These are phyloP conservation scores for Nitzschia putrida DNA, from an alignment of 108 stramenopile species.

Conservation along the genomic window DNA sequence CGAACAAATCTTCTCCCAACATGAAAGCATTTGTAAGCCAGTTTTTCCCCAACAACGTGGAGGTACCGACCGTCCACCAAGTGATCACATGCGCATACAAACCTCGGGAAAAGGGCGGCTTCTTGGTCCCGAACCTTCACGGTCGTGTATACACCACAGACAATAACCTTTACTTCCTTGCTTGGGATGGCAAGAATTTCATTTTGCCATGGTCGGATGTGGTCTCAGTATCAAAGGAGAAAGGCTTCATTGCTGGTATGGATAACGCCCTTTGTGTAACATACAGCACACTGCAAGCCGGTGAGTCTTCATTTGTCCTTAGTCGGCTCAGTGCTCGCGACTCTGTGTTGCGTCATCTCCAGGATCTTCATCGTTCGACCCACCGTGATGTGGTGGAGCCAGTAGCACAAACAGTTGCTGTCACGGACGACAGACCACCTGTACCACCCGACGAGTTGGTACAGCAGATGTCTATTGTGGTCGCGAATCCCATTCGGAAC, in stretches of 20 bases:
- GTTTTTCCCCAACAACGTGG: conserved; percentile 27
- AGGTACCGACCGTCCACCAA: conserved; percentile 36
- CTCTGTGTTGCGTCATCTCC: conserved; percentile 14
- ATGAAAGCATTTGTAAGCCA: conserved; percentile 25
- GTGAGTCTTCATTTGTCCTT: conserved; percentile 27
- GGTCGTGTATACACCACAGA: conserved; percentile 50
- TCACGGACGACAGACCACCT: neutral
- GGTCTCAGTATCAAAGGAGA: conserved; percentile 57
- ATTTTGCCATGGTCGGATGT: conserved; percentile 35
- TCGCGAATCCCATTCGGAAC: conserved; percentile 54
- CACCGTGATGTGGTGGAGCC: neutral
- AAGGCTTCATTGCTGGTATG: conserved; percentile 30
- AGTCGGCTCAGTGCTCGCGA: conserved; percentile 27
- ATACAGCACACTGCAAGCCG: neutral
- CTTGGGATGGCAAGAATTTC: conserved; percentile 45
- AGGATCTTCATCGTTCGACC: neutral
- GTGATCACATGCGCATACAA: conserved; percentile 47
- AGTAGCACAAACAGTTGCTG: neutral
- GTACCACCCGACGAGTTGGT: conserved; percentile 57
- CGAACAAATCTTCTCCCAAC: neutral
- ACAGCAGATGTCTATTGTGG: conserved; percentile 67
- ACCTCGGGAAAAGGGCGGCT: conserved; percentile 37
- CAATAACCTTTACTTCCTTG: conserved; percentile 45
- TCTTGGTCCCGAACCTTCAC: conserved; percentile 32
- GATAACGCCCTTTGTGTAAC: conserved; percentile 35